Percentiles rank a stretch among this genome's conserved stretches.
These are phyloP conservation scores for Aspergillus awamori DNA, from an alignment of 2,329 filamentous ascomycete species.

Conservation along the genomic window DNA sequence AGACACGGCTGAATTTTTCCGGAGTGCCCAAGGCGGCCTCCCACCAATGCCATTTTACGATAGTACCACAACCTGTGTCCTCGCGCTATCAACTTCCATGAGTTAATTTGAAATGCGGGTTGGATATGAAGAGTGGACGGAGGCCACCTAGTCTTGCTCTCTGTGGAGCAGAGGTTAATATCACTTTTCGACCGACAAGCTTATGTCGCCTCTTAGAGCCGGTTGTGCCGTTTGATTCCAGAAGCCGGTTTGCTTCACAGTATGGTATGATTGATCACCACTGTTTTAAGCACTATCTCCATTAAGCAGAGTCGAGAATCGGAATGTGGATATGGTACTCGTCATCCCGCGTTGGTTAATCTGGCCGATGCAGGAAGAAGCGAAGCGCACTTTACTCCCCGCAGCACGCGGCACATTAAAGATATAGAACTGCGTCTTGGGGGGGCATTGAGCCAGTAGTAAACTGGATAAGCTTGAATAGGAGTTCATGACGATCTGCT, in stretches of 20 bases:
- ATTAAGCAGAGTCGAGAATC: not conserved
- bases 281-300: not conserved
- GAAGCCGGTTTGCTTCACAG: not conserved
- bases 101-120: not conserved
- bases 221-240: not conserved
- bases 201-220: not conserved
- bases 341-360: constrained; percentile 1
- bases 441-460: not conserved
- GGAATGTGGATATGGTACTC: not conserved
- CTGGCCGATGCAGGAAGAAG: not conserved
- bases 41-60: not conserved
- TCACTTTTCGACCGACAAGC: not conserved
- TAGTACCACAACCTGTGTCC: not conserved
- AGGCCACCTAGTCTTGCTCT: too few relatives aligned
- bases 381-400: not conserved
- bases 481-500: constrained; percentile 4
- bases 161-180: not conserved
- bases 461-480: not conserved
- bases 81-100: not conserved
- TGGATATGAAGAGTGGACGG: not conserved
- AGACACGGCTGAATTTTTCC: not conserved
- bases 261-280: not conserved
- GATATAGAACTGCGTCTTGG: not conserved
- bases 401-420: not conserved
- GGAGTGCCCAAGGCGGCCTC: not conserved